Evolutionary conservation across 1,284 basidiomycete genomes (phyloP).

Genomic region (Pascua sp.): DNA sequence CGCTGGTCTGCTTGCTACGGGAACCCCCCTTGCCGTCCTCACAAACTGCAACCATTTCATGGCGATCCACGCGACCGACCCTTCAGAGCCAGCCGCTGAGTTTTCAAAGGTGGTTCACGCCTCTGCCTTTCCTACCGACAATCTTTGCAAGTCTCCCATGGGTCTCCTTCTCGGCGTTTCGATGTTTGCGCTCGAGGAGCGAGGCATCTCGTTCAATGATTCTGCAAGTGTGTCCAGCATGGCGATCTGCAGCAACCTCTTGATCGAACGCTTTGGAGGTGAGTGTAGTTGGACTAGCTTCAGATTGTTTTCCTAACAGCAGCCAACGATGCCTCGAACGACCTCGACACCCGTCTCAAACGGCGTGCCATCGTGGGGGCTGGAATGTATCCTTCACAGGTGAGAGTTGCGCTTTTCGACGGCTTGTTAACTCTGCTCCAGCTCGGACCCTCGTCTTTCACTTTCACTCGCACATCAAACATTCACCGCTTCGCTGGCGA

Average conservation of each 20-base stretch:
- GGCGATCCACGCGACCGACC: background rate
- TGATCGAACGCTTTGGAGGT: conserved; percentile 8
- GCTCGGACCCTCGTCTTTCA: background rate
- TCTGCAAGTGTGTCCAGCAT: background rate
- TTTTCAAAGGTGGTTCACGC: conserved; percentile 4
- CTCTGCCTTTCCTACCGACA: background rate
- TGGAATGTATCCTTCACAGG: conserved; percentile 6
- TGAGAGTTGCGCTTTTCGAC: background rate
- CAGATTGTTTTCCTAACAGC: background rate
- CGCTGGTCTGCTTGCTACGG: background rate
- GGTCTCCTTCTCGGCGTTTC: conserved; percentile 11
- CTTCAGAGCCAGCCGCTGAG: background rate
- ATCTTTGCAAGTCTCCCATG: conserved; percentile 8
- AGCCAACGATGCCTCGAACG: background rate
- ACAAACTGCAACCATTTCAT: conserved; percentile 16
- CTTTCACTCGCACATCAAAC: background rate
- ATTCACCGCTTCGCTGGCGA: too few species aligned
- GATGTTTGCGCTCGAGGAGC: background rate
- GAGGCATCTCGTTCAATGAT: background rate
- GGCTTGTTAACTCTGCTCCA: background rate
- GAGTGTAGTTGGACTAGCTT: background rate
- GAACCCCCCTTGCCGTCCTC: conserved; percentile 1
- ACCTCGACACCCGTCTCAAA: background rate
- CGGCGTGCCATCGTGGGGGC: conserved; percentile 3
- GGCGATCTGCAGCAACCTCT: background rate